Evolutionary conservation across 139 green algal species (phyloP), one percentile per base, ranked within the genome.

Genomic region (Asterochloris erici): DNA sequence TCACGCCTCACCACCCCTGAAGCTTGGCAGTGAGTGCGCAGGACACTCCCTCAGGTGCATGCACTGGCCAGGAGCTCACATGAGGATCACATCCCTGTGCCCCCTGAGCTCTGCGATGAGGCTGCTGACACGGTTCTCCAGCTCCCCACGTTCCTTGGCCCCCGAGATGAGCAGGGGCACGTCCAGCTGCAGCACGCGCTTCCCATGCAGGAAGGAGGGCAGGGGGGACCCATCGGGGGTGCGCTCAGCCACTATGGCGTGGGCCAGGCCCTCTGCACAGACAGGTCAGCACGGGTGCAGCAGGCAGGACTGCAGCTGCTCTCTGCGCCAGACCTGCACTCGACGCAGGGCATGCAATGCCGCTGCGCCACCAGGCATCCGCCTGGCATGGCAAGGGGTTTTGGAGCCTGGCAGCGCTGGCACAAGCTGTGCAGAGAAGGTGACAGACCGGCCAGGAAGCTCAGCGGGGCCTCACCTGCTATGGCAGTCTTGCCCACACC

Each of bases 61-160:
- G 38, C 38, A 54, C 38, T 10, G 38, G 38, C 38, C 38, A 54
- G 38, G 38, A 54, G 38, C 91, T 87, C 78, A 95, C 89, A 98
- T 93, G 71, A 99, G 90, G 79, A 99, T 96, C 74, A 99, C 91
- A 84, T 98, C 88, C n/a, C 90, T 90, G 21, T 85, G 82, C 12
- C 90, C 86, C n/a, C 86, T 84, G 54, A 88, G 81, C 89, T 98
- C 97, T 38, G 85, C 82, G 27, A 99, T 85, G 21, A 99, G 87
- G 73, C 90, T 91, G 73, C 94, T 98, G 29, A 99, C 93, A 21
- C 97, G 94, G 54, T 86, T 91, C 91, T 99, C 97, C 79, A 99
- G 89, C 93, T 99, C 97, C 29, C 97, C 97, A 10, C 97, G 91
- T 92, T 99, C 97, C 89, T 97, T 97, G 75, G 93, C 91, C 74